Evolutionary conservation across 139 green algal genomes (phyloP).

Genomic region (Limnomonas spitsbergensis): DNA sequence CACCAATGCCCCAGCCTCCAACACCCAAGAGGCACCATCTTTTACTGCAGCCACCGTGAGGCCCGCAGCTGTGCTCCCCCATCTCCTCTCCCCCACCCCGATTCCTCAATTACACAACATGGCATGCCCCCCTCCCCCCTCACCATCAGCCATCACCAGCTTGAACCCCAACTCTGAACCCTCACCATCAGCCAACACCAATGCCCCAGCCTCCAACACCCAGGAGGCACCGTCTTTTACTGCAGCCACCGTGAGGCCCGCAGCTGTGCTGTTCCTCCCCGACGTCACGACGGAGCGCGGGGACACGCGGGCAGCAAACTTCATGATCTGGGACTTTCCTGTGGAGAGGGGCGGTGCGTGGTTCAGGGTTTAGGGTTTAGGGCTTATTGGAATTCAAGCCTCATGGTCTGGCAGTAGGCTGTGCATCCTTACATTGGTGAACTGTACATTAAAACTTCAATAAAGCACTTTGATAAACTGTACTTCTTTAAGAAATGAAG

Average conservation of each 20-base stretch:
- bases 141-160: constrained; percentile 1
- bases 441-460: too few relatives aligned
- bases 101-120: neutral
- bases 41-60: constrained; percentile 82
- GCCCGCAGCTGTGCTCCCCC: constrained; percentile 68
- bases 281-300: constrained; percentile 71
- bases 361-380: too few relatives aligned
- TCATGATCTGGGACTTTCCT: constrained; percentile 76
- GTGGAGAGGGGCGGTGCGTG: neutral
- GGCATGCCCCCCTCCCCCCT: neutral
- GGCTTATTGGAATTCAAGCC: too few relatives aligned
- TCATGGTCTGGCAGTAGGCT: too few relatives aligned
- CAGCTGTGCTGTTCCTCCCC: constrained; percentile 63
- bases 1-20: constrained; percentile 84
- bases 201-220: constrained; percentile 82
- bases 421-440: too few relatives aligned
- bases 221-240: constrained; percentile 75
- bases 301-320: constrained; percentile 64
- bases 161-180: constrained; percentile 56
- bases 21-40: constrained; percentile 71
- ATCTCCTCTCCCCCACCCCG: constrained; percentile 76
- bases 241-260: constrained; percentile 81
- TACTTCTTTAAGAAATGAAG: too few relatives aligned
- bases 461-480: too few relatives aligned
- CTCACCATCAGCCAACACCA: constrained; percentile 84